Evolutionary conservation across 1,284 basidiomycete genomes (phyloP).

Genomic region (Rhizopogon hawkerae): DNA sequence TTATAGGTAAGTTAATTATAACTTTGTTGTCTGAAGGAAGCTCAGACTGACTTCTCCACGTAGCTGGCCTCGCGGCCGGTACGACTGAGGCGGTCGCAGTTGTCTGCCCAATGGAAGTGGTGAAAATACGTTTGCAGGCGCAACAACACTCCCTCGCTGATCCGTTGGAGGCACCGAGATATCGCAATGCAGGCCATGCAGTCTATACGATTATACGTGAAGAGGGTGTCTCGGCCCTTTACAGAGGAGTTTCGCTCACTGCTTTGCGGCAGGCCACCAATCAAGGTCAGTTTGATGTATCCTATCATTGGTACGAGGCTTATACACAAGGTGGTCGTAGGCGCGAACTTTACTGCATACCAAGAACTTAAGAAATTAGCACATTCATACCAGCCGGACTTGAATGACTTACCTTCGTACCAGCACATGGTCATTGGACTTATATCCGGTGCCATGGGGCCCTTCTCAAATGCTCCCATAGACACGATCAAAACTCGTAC

Average conservation of each 20-base stretch:
- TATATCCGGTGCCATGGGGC: constrained; percentile 95
- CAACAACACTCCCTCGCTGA: constrained; percentile 97
- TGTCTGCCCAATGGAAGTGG: constrained; percentile 98
- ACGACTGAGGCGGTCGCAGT: constrained; percentile 91
- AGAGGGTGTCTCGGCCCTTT: constrained; percentile 82
- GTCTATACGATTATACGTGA: constrained; percentile 93
- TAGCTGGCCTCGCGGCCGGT: constrained; percentile 90
- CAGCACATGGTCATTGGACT: constrained; percentile 93
- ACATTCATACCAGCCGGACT: constrained; percentile 68
- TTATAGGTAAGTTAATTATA: constrained; percentile 52
- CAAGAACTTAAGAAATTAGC: constrained; percentile 90
- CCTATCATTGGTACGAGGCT: neutral
- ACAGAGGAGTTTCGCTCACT: constrained; percentile 89
- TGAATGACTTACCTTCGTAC: constrained; percentile 78
- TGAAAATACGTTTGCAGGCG: constrained; percentile 97
- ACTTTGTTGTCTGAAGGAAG: neutral
- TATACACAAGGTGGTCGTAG: constrained; percentile 29
- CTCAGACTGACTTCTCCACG: constrained; percentile 1
- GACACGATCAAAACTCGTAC: constrained; percentile 95
- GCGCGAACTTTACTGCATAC: constrained; percentile 98
- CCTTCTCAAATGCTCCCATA: constrained; percentile 94
- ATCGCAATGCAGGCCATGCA: constrained; percentile 95
- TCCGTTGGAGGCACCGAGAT: constrained; percentile 88
- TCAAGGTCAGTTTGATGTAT: constrained; percentile 53
- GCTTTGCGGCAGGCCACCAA: constrained; percentile 97